phyloP scores from a whole-genome alignment of 306 rosid species.

The Cucumis cinereus region DNA sequence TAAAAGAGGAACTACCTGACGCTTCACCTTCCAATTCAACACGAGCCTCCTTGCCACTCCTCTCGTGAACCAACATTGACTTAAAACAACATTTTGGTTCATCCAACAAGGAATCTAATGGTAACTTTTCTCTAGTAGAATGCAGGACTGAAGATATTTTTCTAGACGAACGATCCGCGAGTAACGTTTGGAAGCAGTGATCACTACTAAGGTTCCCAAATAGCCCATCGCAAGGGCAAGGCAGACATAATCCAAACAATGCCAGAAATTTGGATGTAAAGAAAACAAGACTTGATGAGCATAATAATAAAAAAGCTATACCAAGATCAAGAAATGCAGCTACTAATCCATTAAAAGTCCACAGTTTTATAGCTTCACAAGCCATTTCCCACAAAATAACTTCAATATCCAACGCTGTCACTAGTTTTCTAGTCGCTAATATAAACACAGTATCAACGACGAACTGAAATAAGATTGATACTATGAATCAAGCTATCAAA shows the following conservation, averaged over 20 bases:
- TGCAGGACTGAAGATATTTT: conserved; percentile 19
- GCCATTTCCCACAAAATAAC: conserved; percentile 18
- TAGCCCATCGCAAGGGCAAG: conserved; percentile 31
- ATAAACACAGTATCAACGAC: neutral
- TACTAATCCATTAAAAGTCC: conserved; percentile 32
- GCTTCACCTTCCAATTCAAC: conserved; percentile 19
- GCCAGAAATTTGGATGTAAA: conserved; percentile 28
- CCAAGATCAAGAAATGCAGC: conserved; percentile 44
- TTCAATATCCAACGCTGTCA: neutral
- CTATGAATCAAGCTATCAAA: neutral
- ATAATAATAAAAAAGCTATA: conserved; percentile 24
- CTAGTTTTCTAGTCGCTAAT: neutral
- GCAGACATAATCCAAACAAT: conserved; percentile 30
- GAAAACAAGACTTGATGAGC: conserved; percentile 24
- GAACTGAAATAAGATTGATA: neutral
- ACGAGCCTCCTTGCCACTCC: conserved; percentile 3
- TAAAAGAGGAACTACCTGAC: conserved; percentile 4
- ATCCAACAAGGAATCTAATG: conserved; percentile 17
- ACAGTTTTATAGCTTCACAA: conserved; percentile 16
- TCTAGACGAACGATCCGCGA: conserved; percentile 20
- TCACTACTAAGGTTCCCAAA: conserved; percentile 20
- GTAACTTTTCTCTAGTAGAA: conserved; percentile 16
- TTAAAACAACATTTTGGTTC: neutral
- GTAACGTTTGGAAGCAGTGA: conserved; percentile 23
- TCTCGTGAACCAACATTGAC: neutral